These are phyloP conservation scores for Stephania japonica DNA, from an alignment of 164 flowering plant genomes.

Conservation along the genomic window DNA sequence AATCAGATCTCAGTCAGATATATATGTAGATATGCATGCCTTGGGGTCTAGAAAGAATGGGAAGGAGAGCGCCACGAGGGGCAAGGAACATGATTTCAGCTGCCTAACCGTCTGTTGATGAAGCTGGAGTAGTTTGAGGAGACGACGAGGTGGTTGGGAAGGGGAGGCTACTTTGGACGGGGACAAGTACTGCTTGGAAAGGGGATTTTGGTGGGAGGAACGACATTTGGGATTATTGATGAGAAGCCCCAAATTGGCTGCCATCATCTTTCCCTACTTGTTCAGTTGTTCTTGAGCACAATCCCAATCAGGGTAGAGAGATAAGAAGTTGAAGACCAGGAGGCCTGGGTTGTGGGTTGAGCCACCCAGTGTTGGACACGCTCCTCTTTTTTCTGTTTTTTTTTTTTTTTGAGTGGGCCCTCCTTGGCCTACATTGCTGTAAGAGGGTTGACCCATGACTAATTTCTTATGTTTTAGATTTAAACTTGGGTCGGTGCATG, in stretches of 20 bases:
- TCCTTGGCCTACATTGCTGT: too few relatives aligned
- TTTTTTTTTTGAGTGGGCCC: too few relatives aligned
- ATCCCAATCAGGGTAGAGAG: too few relatives aligned
- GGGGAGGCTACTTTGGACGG: conserved; percentile 6
- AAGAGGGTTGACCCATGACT: too few relatives aligned
- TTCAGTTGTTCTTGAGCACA: background rate
- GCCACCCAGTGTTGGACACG: too few relatives aligned
- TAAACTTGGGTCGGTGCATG: too few relatives aligned
- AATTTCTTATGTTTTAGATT: too few relatives aligned
- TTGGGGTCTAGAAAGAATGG: conserved; percentile 51
- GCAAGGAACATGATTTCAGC: conserved; percentile 37
- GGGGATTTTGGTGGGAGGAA: conserved; percentile 1
- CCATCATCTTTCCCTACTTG: conserved; percentile 20
- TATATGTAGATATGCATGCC: too few relatives aligned
- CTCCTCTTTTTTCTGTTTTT: too few relatives aligned
- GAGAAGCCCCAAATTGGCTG: conserved; percentile 38
- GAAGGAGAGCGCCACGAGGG: conserved; percentile 49
- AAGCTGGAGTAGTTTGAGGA: conserved; percentile 14
- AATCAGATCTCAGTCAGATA: too few relatives aligned
- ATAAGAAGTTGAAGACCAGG: too few relatives aligned
- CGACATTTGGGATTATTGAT: background rate
- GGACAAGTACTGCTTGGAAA: conserved; percentile 13
- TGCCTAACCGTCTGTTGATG: background rate
- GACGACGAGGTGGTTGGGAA: conserved; percentile 11
- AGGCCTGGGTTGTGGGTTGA: too few relatives aligned